Base-by-base conservation (phyloP, 768 basidiomycete genomes). In the Phlebiopsis flavidoalba region DNA sequence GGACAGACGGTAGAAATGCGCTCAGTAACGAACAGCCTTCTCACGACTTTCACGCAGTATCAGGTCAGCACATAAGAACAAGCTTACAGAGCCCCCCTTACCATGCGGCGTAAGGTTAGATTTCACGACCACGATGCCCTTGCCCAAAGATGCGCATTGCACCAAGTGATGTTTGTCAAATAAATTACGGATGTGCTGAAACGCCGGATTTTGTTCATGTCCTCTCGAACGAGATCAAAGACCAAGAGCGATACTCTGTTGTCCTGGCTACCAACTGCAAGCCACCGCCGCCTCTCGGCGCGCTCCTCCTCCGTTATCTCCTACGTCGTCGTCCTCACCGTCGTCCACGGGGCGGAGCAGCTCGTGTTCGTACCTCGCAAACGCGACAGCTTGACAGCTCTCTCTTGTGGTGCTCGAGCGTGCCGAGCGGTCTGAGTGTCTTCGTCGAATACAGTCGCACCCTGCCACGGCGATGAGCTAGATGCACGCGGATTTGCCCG, bases 371-470 rank as follows among this genome's bases (percentile, higher is more conserved):
- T 53, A 36, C 19, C 57, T 45, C 7, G 89, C 86, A 69, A 98
- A 98, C 3, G 83, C 79, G 19, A 97, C 65, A 4, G 83, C 80
- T 65, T 95, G 91, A 60, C 91, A 89, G 14, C 80, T 82, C 8
- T 81, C n/a, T 79, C 63, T 91, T 90, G 76, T 98, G 96, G 69
- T 93, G 91, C 24, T 77, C 77, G 7, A 98, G 79, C 4, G 88
- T 89, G 5, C 96, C 96, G 7, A 99, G 86, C 0, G 89, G 74
- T 65, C 92, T 95, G 72, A 94, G 80, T 5, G 83, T 80, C 64
- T 85, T 87, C 2, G 91, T 87, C 0, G 93, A 89, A 73, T 89
- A 94, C 8, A 98, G 75, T 0, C 93, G 85, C 17, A 95, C 78
- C 60, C 93, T 97, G 68, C 24, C 17, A 50, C 15, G 5, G 8